Evolutionary conservation across 176 grass and related monocot genomes (phyloP).

Genomic region (Carex littledalei): DNA sequence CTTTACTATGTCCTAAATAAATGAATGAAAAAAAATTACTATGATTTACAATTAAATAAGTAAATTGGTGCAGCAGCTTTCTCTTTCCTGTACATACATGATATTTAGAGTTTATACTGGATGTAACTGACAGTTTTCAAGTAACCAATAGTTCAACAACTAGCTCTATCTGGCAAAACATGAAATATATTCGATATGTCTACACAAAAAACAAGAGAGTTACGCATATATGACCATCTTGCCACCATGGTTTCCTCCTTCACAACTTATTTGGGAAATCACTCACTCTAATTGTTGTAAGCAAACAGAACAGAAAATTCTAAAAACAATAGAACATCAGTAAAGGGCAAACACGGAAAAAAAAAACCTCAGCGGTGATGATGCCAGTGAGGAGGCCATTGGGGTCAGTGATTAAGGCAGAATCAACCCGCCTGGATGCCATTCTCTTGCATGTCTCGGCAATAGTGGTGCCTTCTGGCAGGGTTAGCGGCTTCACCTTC

Average conservation of each 20-base stretch:
- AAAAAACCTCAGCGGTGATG: slow-evolving; percentile 53
- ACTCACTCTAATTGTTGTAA: background rate
- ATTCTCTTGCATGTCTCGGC: slow-evolving; percentile 65
- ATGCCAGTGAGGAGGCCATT: slow-evolving; percentile 72
- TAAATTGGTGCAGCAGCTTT: background rate
- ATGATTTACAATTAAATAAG: background rate
- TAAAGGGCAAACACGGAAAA: background rate
- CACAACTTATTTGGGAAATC: background rate
- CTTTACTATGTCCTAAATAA: slow-evolving; percentile 46
- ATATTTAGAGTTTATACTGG: background rate
- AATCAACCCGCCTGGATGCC: slow-evolving; percentile 51
- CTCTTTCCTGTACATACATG: background rate
- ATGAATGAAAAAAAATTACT: background rate
- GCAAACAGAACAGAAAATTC: background rate
- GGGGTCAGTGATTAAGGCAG: slow-evolving; percentile 62
- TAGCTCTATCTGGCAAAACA: background rate
- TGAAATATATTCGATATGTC: background rate
- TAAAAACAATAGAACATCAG: background rate
- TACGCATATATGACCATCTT: background rate
- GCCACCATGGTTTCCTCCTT: background rate
- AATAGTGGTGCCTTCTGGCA: slow-evolving; percentile 56
- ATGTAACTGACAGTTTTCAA: background rate
- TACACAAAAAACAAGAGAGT: background rate
- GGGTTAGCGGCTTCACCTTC: slow-evolving; percentile 51
- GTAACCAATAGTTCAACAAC: background rate